Conservation (phyloP, 768 basidiomycete species). For the Rhodotorula graminis region DNA sequence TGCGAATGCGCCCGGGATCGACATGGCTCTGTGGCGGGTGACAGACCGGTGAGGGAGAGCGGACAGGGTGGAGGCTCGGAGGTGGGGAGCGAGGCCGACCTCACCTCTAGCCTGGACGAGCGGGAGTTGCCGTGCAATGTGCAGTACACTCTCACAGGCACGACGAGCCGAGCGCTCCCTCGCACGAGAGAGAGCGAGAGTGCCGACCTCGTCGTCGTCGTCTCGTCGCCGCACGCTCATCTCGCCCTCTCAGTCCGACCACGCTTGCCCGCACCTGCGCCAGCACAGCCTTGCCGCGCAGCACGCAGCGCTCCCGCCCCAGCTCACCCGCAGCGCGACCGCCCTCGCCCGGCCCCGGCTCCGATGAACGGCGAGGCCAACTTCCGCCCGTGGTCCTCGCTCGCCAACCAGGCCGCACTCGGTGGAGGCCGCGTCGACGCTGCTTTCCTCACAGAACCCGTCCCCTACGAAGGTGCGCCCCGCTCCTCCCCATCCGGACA, state of each 20-base stretch:
- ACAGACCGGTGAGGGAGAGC: not conserved
- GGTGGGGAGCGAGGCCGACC: not conserved
- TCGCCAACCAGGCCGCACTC: not conserved
- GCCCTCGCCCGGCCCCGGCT: no score
- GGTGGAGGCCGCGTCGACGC: slow-evolving; percentile 17
- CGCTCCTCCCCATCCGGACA: not conserved
- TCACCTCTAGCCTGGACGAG: not conserved
- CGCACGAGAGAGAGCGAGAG: no score
- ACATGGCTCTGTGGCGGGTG: not conserved
- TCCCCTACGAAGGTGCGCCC: slow-evolving; percentile 11
- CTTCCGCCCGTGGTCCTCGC: not conserved
- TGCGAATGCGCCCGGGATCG: slow-evolving; percentile 10
- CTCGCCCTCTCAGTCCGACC: no score
- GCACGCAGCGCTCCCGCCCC: no score
- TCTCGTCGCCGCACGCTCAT: no score
- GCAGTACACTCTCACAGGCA: not conserved
- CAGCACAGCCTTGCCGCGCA: no score
- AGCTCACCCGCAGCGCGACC: no score
- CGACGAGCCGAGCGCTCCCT: no score
- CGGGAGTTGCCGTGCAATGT: not conserved
- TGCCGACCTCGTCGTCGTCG: no score
- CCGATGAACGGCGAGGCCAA: not conserved
- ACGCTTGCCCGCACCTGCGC: no score
- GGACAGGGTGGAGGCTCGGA: no score
- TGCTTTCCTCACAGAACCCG: slow-evolving; percentile 14